Percentiles rank a stretch among this genome's conserved stretches.
Conservation (phyloP, 1,284 basidiomycete genomes). For the Wolfiporia cocos region DNA sequence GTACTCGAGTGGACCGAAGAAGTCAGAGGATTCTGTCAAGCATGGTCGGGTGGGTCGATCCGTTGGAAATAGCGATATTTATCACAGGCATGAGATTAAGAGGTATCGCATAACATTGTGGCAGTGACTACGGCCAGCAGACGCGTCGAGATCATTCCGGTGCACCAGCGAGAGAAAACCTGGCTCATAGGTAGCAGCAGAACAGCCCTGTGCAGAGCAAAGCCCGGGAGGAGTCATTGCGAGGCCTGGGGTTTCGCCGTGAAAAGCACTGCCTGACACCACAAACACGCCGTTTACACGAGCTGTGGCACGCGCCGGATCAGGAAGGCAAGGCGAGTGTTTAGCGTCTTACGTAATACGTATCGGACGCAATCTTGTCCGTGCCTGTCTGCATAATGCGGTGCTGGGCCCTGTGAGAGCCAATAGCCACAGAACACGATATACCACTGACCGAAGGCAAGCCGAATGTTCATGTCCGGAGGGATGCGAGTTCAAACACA, state of each 20-base stretch:
- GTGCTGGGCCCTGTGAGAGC: not conserved
- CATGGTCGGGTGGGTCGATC: slow-evolving; percentile 13
- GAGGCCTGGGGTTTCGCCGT: slow-evolving; percentile 17
- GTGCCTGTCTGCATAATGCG: slow-evolving; percentile 3
- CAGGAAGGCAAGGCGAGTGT: slow-evolving; percentile 2
- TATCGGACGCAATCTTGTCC: slow-evolving; percentile 9
- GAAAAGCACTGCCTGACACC: slow-evolving; percentile 26
- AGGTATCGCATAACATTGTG: slow-evolving; percentile 17
- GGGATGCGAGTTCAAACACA: too few relatives aligned
- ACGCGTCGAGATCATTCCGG: slow-evolving; percentile 13
- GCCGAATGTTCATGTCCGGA: too few relatives aligned
- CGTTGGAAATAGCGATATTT: slow-evolving; percentile 14
- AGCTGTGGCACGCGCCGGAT: slow-evolving; percentile 7
- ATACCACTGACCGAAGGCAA: too few relatives aligned
- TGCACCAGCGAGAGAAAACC: slow-evolving; percentile 15
- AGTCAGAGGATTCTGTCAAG: slow-evolving; percentile 14
- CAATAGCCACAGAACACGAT: not conserved
- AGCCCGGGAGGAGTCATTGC: slow-evolving; percentile 19
- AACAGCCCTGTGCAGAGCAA: slow-evolving; percentile 24
- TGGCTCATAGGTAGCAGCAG: slow-evolving; percentile 10
- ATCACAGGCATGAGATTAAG: slow-evolving; percentile 18
- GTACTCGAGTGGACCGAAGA: slow-evolving; percentile 10
- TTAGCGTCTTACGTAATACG: slow-evolving; percentile 1
- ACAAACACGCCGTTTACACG: slow-evolving; percentile 28
- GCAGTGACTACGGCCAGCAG: slow-evolving; percentile 9